These are phyloP conservation scores for Hygrocybe coccinea DNA, from an alignment of 768 basidiomycete species.

Conservation along the genomic window DNA sequence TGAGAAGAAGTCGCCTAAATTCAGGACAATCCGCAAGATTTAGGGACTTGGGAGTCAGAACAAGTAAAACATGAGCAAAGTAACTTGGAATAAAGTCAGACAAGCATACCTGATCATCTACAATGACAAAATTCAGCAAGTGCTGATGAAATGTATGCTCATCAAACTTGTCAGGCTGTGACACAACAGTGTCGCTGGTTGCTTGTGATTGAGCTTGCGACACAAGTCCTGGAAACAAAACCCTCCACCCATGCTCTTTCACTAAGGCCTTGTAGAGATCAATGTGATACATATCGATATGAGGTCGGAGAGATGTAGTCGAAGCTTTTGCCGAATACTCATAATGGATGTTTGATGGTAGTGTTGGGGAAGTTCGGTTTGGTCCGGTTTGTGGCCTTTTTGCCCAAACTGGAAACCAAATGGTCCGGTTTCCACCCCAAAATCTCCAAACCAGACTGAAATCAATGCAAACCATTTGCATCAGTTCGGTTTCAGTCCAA, in stretches of 20 bases:
- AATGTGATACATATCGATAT: slow-evolving; percentile 4
- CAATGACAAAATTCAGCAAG: background rate
- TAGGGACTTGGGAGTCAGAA: slow-evolving; percentile 17
- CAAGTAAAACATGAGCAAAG: background rate
- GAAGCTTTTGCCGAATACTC: background rate
- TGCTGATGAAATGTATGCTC: background rate
- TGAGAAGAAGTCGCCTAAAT: slow-evolving; percentile 23
- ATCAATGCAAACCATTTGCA: too few relatives aligned
- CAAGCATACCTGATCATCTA: background rate
- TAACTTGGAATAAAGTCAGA: background rate
- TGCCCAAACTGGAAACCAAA: too few relatives aligned
- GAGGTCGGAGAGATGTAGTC: slow-evolving; percentile 1
- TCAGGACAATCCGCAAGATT: slow-evolving; percentile 24
- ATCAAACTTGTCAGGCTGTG: background rate
- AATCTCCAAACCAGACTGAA: too few relatives aligned
- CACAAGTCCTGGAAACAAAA: too few relatives aligned
- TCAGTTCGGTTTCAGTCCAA: too few relatives aligned
- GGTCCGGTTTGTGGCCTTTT: too few relatives aligned
- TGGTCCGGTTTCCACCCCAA: too few relatives aligned
- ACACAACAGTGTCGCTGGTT: background rate
- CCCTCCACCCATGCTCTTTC: background rate
- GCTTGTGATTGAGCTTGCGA: slow-evolving; percentile 1
- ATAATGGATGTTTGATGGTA: background rate
- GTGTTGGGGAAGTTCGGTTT: too few relatives aligned
- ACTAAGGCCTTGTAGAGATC: background rate